A percentile compares a stretch with the other conserved stretches of the same genome.
Evolutionary conservation across 2,329 filamentous ascomycete genomes (phyloP).

Genomic region (Cladosporium sp.): DNA sequence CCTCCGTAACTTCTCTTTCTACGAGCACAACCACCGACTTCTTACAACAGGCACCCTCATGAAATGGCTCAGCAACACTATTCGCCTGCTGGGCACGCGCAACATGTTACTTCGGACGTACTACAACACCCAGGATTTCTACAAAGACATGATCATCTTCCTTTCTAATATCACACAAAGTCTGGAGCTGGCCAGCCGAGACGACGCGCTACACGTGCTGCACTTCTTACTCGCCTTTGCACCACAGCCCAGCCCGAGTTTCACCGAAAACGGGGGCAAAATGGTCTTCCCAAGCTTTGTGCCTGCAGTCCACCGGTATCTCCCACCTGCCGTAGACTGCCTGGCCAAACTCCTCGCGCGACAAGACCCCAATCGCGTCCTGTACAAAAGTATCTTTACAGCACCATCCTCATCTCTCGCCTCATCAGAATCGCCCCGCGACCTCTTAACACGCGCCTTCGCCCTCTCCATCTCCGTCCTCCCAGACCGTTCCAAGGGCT

Average conservation of each 20-base stretch:
- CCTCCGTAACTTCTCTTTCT: conserved; percentile 86
- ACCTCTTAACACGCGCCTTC: conserved; percentile 82
- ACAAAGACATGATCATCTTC: conserved; percentile 89
- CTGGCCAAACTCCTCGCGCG: conserved; percentile 86
- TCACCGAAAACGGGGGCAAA: conserved; percentile 36
- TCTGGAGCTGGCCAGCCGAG: conserved; percentile 75
- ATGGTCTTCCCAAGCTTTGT: conserved; percentile 78
- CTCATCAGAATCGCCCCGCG: conserved; percentile 53
- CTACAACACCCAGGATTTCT: conserved; percentile 85
- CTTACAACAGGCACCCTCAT: conserved; percentile 74
- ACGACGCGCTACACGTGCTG: conserved; percentile 80
- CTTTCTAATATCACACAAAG: conserved; percentile 77
- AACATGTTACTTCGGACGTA: conserved; percentile 79
- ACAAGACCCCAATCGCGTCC: conserved; percentile 85
- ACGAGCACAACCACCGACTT: conserved; percentile 67
- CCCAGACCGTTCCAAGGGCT: conserved; percentile 64
- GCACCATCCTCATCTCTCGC: conserved; percentile 43
- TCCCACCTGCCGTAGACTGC: conserved; percentile 83
- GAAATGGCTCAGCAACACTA: conserved; percentile 76
- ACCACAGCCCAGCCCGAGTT: conserved; percentile 67
- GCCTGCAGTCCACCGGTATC: conserved; percentile 75
- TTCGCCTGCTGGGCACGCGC: conserved; percentile 82
- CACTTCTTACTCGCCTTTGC: conserved; percentile 90
- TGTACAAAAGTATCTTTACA: conserved; percentile 77
- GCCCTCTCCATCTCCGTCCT: conserved; percentile 79